Percentiles rank a stretch among this genome's conserved stretches.
Evolutionary conservation across 2,329 filamentous ascomycete species (phyloP).

Genomic region (Pseudogymnoascus sp.): DNA sequence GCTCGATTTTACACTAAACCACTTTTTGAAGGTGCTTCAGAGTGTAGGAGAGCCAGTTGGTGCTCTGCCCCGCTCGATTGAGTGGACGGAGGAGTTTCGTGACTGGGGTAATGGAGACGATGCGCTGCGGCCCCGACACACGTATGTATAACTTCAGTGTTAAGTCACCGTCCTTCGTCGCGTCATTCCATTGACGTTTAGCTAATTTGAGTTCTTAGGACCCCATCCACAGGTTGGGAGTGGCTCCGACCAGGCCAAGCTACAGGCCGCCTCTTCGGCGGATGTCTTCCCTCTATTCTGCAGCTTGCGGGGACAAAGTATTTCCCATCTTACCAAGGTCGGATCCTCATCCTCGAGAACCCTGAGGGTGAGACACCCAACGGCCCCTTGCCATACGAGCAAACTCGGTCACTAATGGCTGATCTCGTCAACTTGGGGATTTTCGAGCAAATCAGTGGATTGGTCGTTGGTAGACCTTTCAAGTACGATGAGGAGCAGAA

Average conservation of each 20-base stretch:
- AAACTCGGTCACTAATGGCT: slow-evolving; percentile 10
- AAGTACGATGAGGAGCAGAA: slow-evolving; percentile 13
- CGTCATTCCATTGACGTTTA: not conserved
- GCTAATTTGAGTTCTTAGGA: not conserved
- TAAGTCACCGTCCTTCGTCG: not conserved
- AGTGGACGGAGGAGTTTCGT: slow-evolving; percentile 1
- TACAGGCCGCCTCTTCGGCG: slow-evolving; percentile 9
- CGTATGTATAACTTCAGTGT: not conserved
- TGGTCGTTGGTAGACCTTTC: slow-evolving; percentile 16
- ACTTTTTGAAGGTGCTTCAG: slow-evolving; percentile 20
- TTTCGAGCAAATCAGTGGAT: slow-evolving; percentile 16
- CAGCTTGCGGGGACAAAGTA: slow-evolving; percentile 12
- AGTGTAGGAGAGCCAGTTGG: not conserved
- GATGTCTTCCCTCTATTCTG: not conserved
- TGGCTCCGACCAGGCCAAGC: slow-evolving; percentile 11
- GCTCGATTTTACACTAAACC: slow-evolving; percentile 17
- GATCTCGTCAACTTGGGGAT: slow-evolving; percentile 16
- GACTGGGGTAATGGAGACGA: slow-evolving; percentile 2
- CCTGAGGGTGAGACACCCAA: slow-evolving; percentile 4
- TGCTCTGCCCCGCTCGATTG: not conserved
- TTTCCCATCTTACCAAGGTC: slow-evolving; percentile 10
- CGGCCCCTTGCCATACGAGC: slow-evolving; percentile 9
- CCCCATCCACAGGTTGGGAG: not conserved
- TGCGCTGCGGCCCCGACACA: not conserved
- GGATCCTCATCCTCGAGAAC: slow-evolving; percentile 14